Percentiles rank a stretch among this genome's conserved stretches.
These are phyloP conservation scores for Ceratobasidium sp. DNA, from an alignment of 1,284 basidiomycete species.

Conservation along the genomic window DNA sequence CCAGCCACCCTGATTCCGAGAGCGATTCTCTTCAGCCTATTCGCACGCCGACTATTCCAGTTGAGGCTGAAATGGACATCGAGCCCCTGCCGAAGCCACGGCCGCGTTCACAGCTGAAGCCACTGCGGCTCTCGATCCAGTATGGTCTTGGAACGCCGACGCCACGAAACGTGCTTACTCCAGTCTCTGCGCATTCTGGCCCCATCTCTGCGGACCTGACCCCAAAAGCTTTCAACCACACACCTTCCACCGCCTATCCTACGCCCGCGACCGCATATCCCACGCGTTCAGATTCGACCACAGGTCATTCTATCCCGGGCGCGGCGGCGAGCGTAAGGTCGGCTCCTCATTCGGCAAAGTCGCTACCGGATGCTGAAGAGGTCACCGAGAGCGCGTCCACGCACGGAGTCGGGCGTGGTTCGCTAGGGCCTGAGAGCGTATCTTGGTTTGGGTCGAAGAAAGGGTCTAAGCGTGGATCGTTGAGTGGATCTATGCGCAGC, in stretches of 20 bases:
- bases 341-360: conserved; percentile 9
- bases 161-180: neutral
- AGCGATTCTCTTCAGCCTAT: neutral
- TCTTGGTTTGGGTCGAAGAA: conserved; percentile 40
- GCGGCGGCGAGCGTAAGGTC: neutral
- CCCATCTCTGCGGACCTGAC: neutral
- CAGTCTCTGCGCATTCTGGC: conserved; percentile 13
- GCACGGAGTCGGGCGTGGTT: conserved; percentile 9
- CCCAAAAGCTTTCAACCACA: neutral
- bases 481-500: conserved; percentile 22
- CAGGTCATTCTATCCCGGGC: conserved; percentile 18
- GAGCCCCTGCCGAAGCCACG: conserved; percentile 14
- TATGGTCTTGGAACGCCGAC: conserved; percentile 27
- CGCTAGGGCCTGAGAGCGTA: conserved; percentile 26
- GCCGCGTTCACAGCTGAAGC: conserved; percentile 38
- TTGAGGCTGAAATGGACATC: conserved; percentile 1
- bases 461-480: conserved; percentile 14
- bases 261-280: conserved; percentile 31
- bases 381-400: neutral
- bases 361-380: conserved; percentile 20
- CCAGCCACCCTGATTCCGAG: too few relatives aligned
- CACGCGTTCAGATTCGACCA: neutral
- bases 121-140: conserved; percentile 31
- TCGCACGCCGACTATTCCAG: neutral
- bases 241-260: conserved; percentile 24